Base-by-base conservation (phyloP, 1,139 yeast species). In the Suhomyces chickasaworum region DNA sequence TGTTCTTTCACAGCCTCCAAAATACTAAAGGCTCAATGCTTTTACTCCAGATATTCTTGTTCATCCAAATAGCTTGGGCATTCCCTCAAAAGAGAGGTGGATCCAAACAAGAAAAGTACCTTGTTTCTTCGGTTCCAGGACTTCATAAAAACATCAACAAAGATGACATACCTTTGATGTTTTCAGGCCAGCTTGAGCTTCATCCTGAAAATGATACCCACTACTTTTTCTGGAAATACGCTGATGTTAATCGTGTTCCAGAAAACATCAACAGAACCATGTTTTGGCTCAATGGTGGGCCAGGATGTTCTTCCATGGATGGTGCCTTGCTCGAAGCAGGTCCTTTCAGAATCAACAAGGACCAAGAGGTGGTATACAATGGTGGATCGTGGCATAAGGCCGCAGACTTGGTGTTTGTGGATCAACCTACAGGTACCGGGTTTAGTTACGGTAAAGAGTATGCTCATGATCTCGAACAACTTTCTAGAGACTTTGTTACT, bases 231-330 rank as follows among this genome's bases (percentile, higher is more conserved):
- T 90, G 97, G 97, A 81, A 78, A 58, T 85, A 80, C 42, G 54
- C 50, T 15, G 78, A 74, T 56, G 40, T 43, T 16, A 53, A 60
- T 3, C 64, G 73, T 36, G 46, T 60, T 7, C 64, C 66, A 0
- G 66, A 63, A 40, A 65, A 67, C 34, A 51, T 54, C 22, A 60
- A 73, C 37, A 71, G 79, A 27, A 71, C 88, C 16, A 73, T 84
- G 7, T 75, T 90, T 49, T 93, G 99, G 99, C 75, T 93, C 25
- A 93, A 95, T 64, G 99, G 99, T 37, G 96, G 96, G 0, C 96
- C 96, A 0, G 99, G 99, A 0, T 93, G 99, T 64, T 89, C 97
- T 3, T 89, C 97, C 0, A 83, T 93, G 95, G 99, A 93, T 66
- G 99, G 99, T 3, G 97, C 97, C 0, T 64, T 93, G 52, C 82